Evolutionary conservation across 2,329 filamentous ascomycete species (phyloP), one percentile per base, ranked within the genome.

Genomic region (Botrytis porri): DNA sequence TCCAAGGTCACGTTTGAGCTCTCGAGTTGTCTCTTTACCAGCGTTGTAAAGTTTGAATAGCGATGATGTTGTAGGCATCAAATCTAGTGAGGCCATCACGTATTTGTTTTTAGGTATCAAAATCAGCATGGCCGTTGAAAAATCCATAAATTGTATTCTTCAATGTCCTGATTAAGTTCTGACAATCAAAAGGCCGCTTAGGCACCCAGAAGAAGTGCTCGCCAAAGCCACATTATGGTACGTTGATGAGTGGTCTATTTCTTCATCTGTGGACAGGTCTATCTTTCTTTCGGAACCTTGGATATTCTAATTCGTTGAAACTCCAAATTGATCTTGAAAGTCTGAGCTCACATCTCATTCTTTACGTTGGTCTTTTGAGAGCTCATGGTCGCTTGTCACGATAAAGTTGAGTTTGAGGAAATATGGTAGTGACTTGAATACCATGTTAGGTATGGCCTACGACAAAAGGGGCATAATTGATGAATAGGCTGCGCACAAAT

Each of bases 351-450:
- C 45, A 51, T 14, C 22, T 51, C 6, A 25, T 25, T 0, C 12
- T 25, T 25, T 12, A 12, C 9, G 0, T 25, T 1, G 22, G 45
- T 4, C 22, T 14, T 1, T 25, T 25, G 8, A 10, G 10, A 25
- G 48, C 12, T 54, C 25, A n/a, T 7, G 12, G 2, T 25, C 48
- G 25, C 25, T 16, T n/a, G 10, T 29, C 25, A n/a, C 25, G 12
- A 54, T 29, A 12, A 54, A 29, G 25, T 54, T 54, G 25, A 7
- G 12, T 16, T 54, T 54, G 25, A 7, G 25, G 25, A 54, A 29
- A 16, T 1, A 54, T 54, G 25, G 48, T 54, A n/a, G 25, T n/a
- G 48, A n/a, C 10, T 54, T 54, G 10, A 20, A 20, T 22, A 8
- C 0, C 12, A 12, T 54, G 1, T 8, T n/a, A n/a, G 2, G 5